Evolutionary conservation across 2,329 filamentous ascomycete genomes (phyloP), one percentile per base, ranked within the genome.

Genomic region (Penicillium sp.): DNA sequence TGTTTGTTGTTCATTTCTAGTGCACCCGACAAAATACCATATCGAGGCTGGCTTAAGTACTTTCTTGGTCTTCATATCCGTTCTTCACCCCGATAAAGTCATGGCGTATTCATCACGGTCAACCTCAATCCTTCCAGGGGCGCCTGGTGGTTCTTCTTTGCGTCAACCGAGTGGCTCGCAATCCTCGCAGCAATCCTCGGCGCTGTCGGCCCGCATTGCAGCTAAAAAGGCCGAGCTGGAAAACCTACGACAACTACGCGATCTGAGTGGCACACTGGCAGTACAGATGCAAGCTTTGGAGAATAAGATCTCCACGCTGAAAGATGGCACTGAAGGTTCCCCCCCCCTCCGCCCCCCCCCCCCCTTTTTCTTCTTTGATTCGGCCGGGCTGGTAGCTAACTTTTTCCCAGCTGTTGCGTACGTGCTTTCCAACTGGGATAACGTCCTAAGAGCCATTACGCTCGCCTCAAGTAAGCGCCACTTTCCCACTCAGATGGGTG

Each of bases 381-480:
- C 39, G 32, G 13, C 32, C 19, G 30, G 30, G 16, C 51, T 48
- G 3, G 18, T 19, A 35, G 46, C 55, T 62, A 36, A 51, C 36
- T 44, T 54, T 42, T 54, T 35, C 29, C 16, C 68, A 84, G 84
- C 84, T 57, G 82, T 87, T 53, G 84, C 84, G 51, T 82, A 81
- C 42, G 84, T 87, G n/a, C 76, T 87, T 65, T 80, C 82, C 36
- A 87, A 87, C 66, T 87, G 84, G 84, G 81, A 84, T 49, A 85
- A 84, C 62, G 84, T 87, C 27, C 70, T 87, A 45, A 75, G 82
- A 47, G 84, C 84, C 41, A 85, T 87, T 55, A 79, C 80, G 57
- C 85, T 87, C 79, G 84, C 84, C 51, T 85, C 82, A 50, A 78
- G 83, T 85, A 77, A 73, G 81, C 1, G 10, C 13, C 8, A 30